phyloP scores from a whole-genome alignment of 495 filamentous ascomycete species.

The Lepraria neglecta region DNA sequence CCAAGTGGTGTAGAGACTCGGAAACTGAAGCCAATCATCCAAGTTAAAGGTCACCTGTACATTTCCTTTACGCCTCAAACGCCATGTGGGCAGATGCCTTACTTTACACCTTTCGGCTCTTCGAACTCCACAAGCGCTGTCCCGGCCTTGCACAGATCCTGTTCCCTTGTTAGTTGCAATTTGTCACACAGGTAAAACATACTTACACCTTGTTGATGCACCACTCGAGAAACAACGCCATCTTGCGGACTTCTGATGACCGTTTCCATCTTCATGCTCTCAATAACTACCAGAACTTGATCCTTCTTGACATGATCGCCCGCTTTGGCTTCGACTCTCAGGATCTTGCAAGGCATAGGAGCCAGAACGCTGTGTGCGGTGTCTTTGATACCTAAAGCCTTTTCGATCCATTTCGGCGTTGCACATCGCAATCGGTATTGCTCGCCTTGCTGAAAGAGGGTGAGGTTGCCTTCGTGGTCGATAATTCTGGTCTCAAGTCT shows the following conservation, averaged over 20 bases:
- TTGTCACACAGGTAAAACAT: not conserved
- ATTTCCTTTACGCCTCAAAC: too few relatives aligned
- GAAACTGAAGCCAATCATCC: too few relatives aligned
- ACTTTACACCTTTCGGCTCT: constrained; percentile 4
- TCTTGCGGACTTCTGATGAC: constrained; percentile 85
- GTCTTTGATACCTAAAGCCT: constrained; percentile 78
- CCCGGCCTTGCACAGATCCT: constrained; percentile 56
- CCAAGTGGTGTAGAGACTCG: too few relatives aligned
- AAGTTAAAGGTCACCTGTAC: too few relatives aligned
- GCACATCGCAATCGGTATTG: constrained; percentile 65
- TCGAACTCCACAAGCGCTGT: constrained; percentile 52
- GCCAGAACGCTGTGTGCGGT: constrained; percentile 74
- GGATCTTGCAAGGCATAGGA: constrained; percentile 91
- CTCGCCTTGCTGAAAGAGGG: constrained; percentile 74
- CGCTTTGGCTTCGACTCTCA: constrained; percentile 74
- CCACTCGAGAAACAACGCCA: constrained; percentile 71
- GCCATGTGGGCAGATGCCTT: not conserved
- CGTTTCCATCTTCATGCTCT: constrained; percentile 99
- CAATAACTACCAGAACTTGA: constrained; percentile 86
- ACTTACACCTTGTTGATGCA: constrained; percentile 83
- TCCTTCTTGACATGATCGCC: constrained; percentile 80
- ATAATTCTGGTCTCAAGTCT: constrained; percentile 77
- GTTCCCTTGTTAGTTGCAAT: constrained; percentile 14
- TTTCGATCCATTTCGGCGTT: constrained; percentile 73
- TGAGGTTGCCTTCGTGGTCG: constrained; percentile 53